Evolutionary conservation across 805 yeast species (phyloP).

Genomic region (Metschnikowia borealis): DNA sequence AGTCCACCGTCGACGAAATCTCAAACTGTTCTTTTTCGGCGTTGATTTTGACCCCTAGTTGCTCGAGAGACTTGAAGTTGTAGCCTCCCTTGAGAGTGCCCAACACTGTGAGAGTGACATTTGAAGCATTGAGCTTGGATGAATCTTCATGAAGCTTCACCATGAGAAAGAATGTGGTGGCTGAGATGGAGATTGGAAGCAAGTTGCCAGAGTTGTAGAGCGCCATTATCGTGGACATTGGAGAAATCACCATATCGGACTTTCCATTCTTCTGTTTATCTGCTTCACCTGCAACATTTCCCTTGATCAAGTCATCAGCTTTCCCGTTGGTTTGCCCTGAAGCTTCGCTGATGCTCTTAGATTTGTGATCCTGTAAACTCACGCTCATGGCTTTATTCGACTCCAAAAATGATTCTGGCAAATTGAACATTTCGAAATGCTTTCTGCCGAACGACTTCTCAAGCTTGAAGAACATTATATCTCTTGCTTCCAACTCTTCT

Average conservation of each 20-base stretch:
- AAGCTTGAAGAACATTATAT: slow-evolving; percentile 30
- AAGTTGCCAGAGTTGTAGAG: slow-evolving; percentile 23
- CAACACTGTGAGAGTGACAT: slow-evolving; percentile 20
- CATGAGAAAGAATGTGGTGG: slow-evolving; percentile 31
- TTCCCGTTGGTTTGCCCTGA: neutral
- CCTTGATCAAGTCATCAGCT: neutral
- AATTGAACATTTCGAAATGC: neutral
- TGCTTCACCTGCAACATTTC: neutral
- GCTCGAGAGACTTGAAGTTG: slow-evolving; percentile 16
- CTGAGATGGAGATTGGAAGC: slow-evolving; percentile 31
- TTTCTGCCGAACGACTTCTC: slow-evolving; percentile 3
- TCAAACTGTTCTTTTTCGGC: slow-evolving; percentile 24
- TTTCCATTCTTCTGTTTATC: neutral
- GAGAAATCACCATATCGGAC: neutral
- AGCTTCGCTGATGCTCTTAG: neutral
- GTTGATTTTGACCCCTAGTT: slow-evolving; percentile 21
- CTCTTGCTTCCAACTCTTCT: slow-evolving; percentile 44
- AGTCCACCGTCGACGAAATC: slow-evolving; percentile 26
- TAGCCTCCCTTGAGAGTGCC: slow-evolving; percentile 18
- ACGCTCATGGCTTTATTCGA: slow-evolving; percentile 2
- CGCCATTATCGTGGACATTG: slow-evolving; percentile 13
- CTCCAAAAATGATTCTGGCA: slow-evolving; percentile 2
- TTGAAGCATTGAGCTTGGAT: neutral
- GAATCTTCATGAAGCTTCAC: slow-evolving; percentile 20
- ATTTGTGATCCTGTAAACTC: neutral